Evolutionary conservation across 441 rosid species (phyloP), one percentile per base, ranked within the genome.

Genomic region (Populus hybrid): DNA sequence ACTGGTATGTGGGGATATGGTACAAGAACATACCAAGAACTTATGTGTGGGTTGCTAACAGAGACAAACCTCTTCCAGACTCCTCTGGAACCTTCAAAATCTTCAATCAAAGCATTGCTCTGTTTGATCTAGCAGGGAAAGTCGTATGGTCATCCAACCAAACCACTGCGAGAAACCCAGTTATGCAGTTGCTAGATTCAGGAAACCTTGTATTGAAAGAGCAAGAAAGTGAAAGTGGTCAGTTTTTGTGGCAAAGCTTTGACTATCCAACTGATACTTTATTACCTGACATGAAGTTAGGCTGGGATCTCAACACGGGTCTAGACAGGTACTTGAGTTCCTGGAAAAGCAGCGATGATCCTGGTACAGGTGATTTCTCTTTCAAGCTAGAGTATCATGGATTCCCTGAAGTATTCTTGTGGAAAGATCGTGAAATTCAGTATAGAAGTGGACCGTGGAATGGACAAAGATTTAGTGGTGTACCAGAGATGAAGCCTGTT

Each of bases 371-470:
- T 1, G 87, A 78, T 11, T 79, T 9, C 54, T 69, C 87, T 23
- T 90, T 87, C 81, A 81, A 84, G 79, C 12, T 92, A 28, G 72
- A 92, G 63, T 83, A 65, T 36, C 75, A 73, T 42, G 95, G 93
- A 9, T 88, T 82, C 79, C 95, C 97, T 0, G 95, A 92, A 76
- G 1, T 68, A 20, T 91, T 88, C 68, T 30, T 94, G 35, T 76
- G 78, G 84, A 79, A 76, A 36, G 67, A 76, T 9, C 76, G 71
- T 21, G 9, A 12, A 3, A 74, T 3, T 54, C 23, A 4, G 18
- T 94, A 92, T 81, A 80, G 95, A 34, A 91, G 93, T 73, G 98
- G 98, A 16, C 90, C 93, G 0, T 94, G 97, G 98, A 91, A 90
- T 67, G 97, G 97, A 5, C 2, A 81, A 5, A 77, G 90, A 72